These are phyloP conservation scores for Teunomyces gatunensis DNA, from an alignment of 805 yeast genomes.

Conservation along the genomic window DNA sequence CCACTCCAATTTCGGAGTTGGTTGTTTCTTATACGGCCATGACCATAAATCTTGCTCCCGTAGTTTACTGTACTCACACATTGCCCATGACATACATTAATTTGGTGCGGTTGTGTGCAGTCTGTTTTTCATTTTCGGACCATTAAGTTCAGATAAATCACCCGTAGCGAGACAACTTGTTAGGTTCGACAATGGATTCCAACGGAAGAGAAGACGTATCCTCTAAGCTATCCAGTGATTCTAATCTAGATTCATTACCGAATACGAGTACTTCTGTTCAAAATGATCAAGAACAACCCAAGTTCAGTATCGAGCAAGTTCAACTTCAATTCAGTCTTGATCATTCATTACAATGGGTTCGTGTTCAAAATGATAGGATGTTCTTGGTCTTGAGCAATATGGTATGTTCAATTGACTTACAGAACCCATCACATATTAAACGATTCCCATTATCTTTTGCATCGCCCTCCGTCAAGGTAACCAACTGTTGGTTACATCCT, in stretches of 20 bases:
- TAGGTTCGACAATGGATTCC: background rate
- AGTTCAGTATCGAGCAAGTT: conserved; percentile 34
- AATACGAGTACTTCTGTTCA: background rate
- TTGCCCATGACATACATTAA: too few species aligned
- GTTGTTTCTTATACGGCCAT: too few species aligned
- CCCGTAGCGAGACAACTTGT: too few species aligned
- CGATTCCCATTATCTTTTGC: conserved; percentile 19
- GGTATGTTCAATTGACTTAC: conserved; percentile 32
- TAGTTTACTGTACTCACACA: too few species aligned
- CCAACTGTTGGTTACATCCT: conserved; percentile 37
- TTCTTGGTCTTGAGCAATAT: conserved; percentile 20
- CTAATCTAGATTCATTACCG: background rate
- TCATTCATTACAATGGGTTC: conserved; percentile 20
- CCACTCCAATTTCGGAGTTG: too few species aligned
- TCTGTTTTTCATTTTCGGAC: too few species aligned
- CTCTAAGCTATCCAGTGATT: background rate
- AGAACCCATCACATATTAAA: conserved; percentile 33
- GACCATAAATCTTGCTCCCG: too few species aligned
- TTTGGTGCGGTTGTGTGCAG: too few species aligned
- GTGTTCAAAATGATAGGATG: conserved; percentile 37
- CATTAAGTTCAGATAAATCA: too few species aligned
- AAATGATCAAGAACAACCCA: conserved; percentile 15
- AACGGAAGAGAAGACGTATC: conserved; percentile 1
- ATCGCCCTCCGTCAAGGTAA: conserved; percentile 11
- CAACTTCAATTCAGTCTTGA: conserved; percentile 37